These are phyloP conservation scores for Xylariaceae sp. DNA, from an alignment of 2,329 filamentous ascomycete species.

Conservation along the genomic window DNA sequence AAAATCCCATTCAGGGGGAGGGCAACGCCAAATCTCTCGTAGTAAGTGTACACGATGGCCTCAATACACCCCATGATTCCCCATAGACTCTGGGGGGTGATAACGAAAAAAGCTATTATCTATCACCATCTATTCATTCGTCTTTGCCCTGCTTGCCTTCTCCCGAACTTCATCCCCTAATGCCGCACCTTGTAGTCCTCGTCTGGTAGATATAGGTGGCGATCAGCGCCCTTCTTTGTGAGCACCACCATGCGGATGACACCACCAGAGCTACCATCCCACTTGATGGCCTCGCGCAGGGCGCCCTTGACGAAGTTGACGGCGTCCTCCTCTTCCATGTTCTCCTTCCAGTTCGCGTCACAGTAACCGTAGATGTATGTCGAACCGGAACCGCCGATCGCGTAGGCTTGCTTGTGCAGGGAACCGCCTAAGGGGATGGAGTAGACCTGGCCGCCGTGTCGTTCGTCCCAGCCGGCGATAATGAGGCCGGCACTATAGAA, in stretches of 20 bases:
- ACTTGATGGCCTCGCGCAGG: constrained; percentile 92
- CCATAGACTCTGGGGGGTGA: background rate
- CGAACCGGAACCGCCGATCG: constrained; percentile 93
- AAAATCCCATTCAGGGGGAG: background rate
- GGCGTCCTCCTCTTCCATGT: constrained; percentile 88
- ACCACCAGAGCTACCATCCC: constrained; percentile 97
- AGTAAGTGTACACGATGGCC: constrained; percentile 21
- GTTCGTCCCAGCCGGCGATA: constrained; percentile 94
- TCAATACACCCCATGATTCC: background rate
- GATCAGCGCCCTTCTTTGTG: constrained; percentile 80
- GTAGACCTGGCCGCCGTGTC: constrained; percentile 95
- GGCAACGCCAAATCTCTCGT: constrained; percentile 2
- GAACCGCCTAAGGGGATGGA: constrained; percentile 94
- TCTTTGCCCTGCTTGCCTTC: background rate
- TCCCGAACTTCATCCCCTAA: constrained; percentile 41
- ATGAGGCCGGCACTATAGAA: constrained; percentile 82
- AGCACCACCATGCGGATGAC: constrained; percentile 97
- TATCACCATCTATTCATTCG: background rate
- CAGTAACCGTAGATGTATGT: constrained; percentile 99
- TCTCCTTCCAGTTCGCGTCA: constrained; percentile 91
- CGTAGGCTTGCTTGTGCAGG: constrained; percentile 92
- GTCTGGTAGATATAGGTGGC: constrained; percentile 94
- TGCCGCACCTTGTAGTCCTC: constrained; percentile 74
- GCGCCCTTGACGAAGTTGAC: constrained; percentile 90
- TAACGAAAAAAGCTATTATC: constrained; percentile 4